Conservation (phyloP, 2,329 filamentous ascomycete species). For the Sporothrix pallida region DNA sequence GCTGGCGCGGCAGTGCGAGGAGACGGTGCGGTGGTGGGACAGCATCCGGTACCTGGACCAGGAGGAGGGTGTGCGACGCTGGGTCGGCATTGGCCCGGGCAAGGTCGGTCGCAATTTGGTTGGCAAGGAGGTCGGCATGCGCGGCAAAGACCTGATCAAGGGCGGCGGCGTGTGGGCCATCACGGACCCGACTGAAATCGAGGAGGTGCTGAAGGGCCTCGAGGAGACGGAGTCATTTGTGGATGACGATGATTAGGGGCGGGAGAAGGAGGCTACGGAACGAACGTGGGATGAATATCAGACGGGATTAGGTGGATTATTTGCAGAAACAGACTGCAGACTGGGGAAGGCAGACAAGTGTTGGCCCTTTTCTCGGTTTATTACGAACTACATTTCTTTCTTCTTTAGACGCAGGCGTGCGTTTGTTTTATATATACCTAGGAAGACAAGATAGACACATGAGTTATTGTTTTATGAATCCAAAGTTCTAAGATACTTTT, state of each 20-base stretch:
- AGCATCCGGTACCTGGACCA: slow-evolving; percentile 89
- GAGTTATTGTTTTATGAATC: slow-evolving; percentile 11
- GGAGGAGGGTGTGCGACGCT: slow-evolving; percentile 78
- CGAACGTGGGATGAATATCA: background rate
- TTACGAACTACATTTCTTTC: background rate
- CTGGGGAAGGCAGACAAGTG: background rate
- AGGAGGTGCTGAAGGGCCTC: slow-evolving; percentile 68
- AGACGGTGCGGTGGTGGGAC: slow-evolving; percentile 94
- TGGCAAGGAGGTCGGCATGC: slow-evolving; percentile 92
- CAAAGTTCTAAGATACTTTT: background rate
- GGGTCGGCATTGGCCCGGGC: slow-evolving; percentile 91
- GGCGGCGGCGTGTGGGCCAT: slow-evolving; percentile 94
- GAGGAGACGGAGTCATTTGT: slow-evolving; percentile 65
- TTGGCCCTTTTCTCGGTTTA: background rate
- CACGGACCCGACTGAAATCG: slow-evolving; percentile 76
- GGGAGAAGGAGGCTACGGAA: background rate
- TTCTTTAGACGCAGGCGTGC: slow-evolving; percentile 17
- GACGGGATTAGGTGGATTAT: background rate
- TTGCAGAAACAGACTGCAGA: slow-evolving; percentile 19
- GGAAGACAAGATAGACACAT: slow-evolving; percentile 26
- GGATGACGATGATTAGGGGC: slow-evolving; percentile 28
- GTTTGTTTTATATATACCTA: slow-evolving; percentile 2
- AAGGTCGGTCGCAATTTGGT: slow-evolving; percentile 94
- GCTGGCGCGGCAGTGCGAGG: slow-evolving; percentile 80
- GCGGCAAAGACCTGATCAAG: slow-evolving; percentile 75